Base-by-base conservation (phyloP, 2,329 filamentous ascomycete genomes). In the Ceratocystis alfenasii region DNA sequence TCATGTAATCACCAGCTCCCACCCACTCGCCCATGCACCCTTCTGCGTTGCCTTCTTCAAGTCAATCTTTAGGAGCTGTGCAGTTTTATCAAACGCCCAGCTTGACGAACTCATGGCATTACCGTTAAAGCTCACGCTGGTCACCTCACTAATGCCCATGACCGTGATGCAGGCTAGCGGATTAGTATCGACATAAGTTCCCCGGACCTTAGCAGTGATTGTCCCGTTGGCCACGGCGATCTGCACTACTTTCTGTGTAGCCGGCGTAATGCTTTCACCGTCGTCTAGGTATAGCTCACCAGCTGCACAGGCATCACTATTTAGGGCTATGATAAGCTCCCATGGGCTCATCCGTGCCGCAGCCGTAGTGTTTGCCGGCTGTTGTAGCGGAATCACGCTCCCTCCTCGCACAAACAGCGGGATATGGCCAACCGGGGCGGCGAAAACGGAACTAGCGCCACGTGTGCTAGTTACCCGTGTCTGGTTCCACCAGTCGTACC, bases 211-310 rank as follows among this genome's bases (percentile, higher is more conserved):
- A 0, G 79, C 81, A 46, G 76, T 77, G 3, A 88, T 72, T 4
- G 75, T 75, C 0, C 77, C 77, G 4, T 72, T 70, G 1, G 73
- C 72, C 0, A 77, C 78, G 1, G 74, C 72, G 68, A 85, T 81
- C 70, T 78, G 71, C 28, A 90, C 80, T 68, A 78, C 78, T 4
- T 85, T 78, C 0, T 80, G 85, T 0, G 78, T 44, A 3, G 75
- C 68, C 74, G 88, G 88, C 67, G 82, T 76, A 62, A 92, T 70
- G 30, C 81, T 85, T 67, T 85, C 84, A 7, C 90, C 90, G 68
- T 95, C 89, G 70, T 94, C 90, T 4, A 94, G 76, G 73, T 92
- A 94, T 66, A 94, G 77, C 63, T 79, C 78, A 0, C 90, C 90
- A 1, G 72, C 74, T 0, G 90, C 90, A 5, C 76, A 82, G 2